Base-by-base conservation (phyloP, 164 flowering plant species). In the Umbellularia californica region DNA sequence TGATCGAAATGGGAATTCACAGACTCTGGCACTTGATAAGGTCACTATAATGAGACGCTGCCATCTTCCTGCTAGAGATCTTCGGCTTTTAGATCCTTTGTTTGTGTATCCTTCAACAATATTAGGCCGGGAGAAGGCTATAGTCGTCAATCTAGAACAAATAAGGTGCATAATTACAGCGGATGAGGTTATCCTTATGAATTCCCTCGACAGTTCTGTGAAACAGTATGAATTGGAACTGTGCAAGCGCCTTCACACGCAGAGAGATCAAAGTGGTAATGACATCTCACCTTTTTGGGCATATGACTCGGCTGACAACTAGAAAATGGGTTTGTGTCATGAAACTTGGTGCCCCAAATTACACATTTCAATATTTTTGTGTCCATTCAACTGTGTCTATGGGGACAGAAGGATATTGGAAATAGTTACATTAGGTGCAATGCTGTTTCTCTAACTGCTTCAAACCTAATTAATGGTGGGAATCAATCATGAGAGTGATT, bases 91-190 rank as follows among this genome's bases (percentile, higher is more conserved):
- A 79, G 99, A 95, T 80, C 99, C 99, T 66, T 70, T 93, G 82
- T 95, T 95, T 81, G 91, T 95, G 70, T 92, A 92, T 80, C 95
- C 98, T 72, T 92, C 95, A 20, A 84, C 97, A 17, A 87, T 95
- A 74, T 77, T 95, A 65, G 98, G 99, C 7, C 81, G 99, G 41
- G 99, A 93, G 81, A 90, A 87, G 82, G 99, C 99, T 51, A 93
- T 95, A 79, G 98, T 95, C 24, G 90, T 93, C 72, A 91, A 83
- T 82, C 93, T 95, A 58, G 99, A 93, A 72, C 92, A 92, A 79
- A 93, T 95, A 65, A 85, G 99, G 81, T 95, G 99, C 82, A 86
- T 95, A 74, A 93, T 95, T 69, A 93, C 94, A 47, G 88, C 98
- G 22, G 95, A 95, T 63, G 98, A 95, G 84, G 99, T 92, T 73